Conservation (phyloP, 768 basidiomycete genomes). For the Trametes maxima region DNA sequence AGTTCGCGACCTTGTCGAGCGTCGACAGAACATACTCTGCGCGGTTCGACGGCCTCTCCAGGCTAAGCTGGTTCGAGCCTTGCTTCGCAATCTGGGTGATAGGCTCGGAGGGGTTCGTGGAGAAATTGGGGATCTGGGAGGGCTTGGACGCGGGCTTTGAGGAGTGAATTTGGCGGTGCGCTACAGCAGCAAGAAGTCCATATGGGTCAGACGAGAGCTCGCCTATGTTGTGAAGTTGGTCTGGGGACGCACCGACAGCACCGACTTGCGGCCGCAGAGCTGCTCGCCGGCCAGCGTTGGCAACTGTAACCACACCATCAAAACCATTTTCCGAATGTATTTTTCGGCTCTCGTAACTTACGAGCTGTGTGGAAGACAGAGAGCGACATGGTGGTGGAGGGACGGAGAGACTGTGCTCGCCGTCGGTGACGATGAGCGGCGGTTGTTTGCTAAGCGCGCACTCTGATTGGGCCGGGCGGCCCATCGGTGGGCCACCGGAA, state of each 20-base stretch:
- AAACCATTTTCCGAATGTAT: slow-evolving; percentile 9
- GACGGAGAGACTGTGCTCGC: slow-evolving; percentile 20
- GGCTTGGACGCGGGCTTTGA: slow-evolving; percentile 46
- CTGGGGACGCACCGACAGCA: slow-evolving; percentile 41
- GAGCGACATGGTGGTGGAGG: slow-evolving; percentile 49
- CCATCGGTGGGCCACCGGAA: slow-evolving; percentile 10
- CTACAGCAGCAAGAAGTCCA: slow-evolving; percentile 31
- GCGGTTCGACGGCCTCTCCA: slow-evolving; percentile 83
- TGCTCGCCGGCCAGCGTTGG: slow-evolving; percentile 45
- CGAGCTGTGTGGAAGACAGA: slow-evolving; percentile 39
- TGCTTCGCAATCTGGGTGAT: slow-evolving; percentile 73
- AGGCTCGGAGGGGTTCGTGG: slow-evolving; percentile 51
- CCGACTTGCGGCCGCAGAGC: slow-evolving; percentile 49
- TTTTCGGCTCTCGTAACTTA: no score
- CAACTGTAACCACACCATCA: slow-evolving; percentile 39
- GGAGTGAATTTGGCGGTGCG: slow-evolving; percentile 58
- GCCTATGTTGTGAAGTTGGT: not conserved
- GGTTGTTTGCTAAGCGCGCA: slow-evolving; percentile 21
- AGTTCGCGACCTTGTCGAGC: slow-evolving; percentile 94
- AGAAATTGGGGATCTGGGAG: slow-evolving; percentile 45
- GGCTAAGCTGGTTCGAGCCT: slow-evolving; percentile 81
- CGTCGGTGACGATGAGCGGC: slow-evolving; percentile 28
- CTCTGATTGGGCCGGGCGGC: slow-evolving; percentile 23
- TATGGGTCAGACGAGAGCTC: not conserved
- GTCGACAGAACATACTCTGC: slow-evolving; percentile 96